Percentiles rank a stretch among this genome's conserved stretches.
These are phyloP conservation scores for Isatis tinctoria DNA, from an alignment of 345 rosid species.

Conservation along the genomic window DNA sequence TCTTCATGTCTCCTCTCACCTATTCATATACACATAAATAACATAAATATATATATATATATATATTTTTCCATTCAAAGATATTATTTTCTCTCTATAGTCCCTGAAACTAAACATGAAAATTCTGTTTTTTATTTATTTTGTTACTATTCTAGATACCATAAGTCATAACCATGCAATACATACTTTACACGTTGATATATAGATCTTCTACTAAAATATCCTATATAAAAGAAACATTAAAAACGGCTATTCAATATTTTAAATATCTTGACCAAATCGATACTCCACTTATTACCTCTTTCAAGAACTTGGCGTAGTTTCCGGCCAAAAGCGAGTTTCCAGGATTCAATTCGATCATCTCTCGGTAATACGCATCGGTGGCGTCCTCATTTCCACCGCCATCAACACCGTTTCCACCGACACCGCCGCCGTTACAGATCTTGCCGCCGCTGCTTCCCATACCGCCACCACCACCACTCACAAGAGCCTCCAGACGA, in stretches of 20 bases:
- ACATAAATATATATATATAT: neutral
- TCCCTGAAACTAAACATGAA: neutral
- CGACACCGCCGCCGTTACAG: conserved; percentile 21
- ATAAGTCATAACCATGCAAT: neutral
- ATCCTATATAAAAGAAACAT: neutral
- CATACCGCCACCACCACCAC: conserved; percentile 30
- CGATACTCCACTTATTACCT: conserved; percentile 33
- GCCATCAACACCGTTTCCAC: conserved; percentile 26
- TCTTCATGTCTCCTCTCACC: conserved; percentile 51
- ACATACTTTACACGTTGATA: neutral
- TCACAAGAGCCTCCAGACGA: conserved; percentile 9
- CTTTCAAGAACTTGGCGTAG: conserved; percentile 69
- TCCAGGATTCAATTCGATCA: conserved; percentile 53
- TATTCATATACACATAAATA: neutral
- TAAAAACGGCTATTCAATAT: neutral
- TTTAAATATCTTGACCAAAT: neutral
- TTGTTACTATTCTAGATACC: neutral
- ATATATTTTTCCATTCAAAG: neutral
- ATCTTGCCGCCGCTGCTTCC: conserved; percentile 39
- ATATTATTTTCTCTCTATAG: neutral
- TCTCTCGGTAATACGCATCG: conserved; percentile 51
- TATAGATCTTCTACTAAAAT: neutral
- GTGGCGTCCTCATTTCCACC: conserved; percentile 41
- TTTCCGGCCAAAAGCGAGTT: conserved; percentile 59
- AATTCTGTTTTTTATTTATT: neutral